These are phyloP conservation scores for Eucalyptus rudis DNA, from an alignment of 345 rosid species.

Conservation along the genomic window DNA sequence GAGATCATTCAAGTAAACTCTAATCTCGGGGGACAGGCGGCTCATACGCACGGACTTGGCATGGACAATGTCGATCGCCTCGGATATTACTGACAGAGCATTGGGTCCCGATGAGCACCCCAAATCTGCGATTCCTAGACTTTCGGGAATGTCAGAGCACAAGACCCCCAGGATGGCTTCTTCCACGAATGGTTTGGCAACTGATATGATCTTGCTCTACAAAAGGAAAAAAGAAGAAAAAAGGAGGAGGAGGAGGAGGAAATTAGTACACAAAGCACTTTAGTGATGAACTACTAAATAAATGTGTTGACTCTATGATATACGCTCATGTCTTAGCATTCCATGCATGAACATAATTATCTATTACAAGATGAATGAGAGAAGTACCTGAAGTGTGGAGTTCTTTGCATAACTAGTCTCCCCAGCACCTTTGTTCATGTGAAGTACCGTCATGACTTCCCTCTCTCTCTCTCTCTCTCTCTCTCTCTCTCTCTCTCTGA, in stretches of 20 bases:
- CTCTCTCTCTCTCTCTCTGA: not conserved
- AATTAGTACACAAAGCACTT: not conserved
- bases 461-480: not conserved
- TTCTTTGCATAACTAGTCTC: slow-evolving; percentile 73
- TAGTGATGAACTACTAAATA: not conserved
- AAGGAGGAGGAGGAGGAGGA: not conserved
- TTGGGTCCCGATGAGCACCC: slow-evolving; percentile 86
- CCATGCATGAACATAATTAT: not conserved
- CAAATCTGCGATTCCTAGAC: slow-evolving; percentile 64
- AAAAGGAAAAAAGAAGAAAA: not conserved
- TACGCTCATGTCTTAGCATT: not conserved
- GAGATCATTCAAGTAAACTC: slow-evolving; percentile 59
- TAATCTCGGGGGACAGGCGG: slow-evolving; percentile 26
- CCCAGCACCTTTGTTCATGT: slow-evolving; percentile 75
- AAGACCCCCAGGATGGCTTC: slow-evolving; percentile 32
- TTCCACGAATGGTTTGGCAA: slow-evolving; percentile 22
- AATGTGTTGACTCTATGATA: not conserved
- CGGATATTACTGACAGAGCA: slow-evolving; percentile 23
- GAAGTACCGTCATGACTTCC: slow-evolving; percentile 37
- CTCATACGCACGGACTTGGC: slow-evolving; percentile 5
- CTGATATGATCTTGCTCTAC: slow-evolving; percentile 42
- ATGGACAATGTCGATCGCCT: slow-evolving; percentile 27
- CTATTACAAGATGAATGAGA: not conserved
- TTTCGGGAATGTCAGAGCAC: slow-evolving; percentile 1
- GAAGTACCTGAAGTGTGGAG: slow-evolving; percentile 41